Base-by-base conservation (phyloP, 441 rosid genomes). In the Populus hybrid region DNA sequence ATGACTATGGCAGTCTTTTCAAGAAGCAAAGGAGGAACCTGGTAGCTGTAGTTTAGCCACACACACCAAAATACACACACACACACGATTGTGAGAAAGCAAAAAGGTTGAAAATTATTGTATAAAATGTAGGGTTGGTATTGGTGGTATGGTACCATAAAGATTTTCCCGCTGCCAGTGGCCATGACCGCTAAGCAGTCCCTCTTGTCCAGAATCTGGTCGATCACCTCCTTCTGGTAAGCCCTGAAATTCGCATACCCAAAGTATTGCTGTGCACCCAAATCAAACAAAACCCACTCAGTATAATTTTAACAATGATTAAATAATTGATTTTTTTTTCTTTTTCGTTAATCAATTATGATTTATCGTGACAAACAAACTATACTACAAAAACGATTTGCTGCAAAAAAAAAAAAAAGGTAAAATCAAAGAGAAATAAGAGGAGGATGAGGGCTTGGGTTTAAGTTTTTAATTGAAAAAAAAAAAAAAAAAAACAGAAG, bases 131-230 rank as follows among this genome's bases (percentile, higher is more conserved):
- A 21, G 7, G 61, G 61, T 35, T 4, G 9, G 24, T 34, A 46
- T 14, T 46, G 57, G 28, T 12, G 57, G 12, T 5, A 68, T 7
- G 35, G 36, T 82, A 87, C 90, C 90, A 85, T 32, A 87, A 69
- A 71, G 90, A 87, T 75, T 87, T 87, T 38, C 90, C 90, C n/a
- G 36, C 87, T 85, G 36, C 90, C 87, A 67, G 90, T 87, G 75
- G 90, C 90, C 88, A 87, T 87, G 53, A 87, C 88, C n/a, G 83
- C 88, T 77, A 85, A 71, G 69, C 85, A 85, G 70, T 87, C 88
- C 71, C 79, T 83, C 75, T 72, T 75, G 21, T 82, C 79, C 9
- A 84, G 66, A 35, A 83, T 71, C 64, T 86, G 80, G 65, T 82
- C 67, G 21, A 84, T 84, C 69, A 87, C 87, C 77, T 87, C 88